phyloP scores from a whole-genome alignment of 495 filamentous ascomycete species.

The Poronia punctata region DNA sequence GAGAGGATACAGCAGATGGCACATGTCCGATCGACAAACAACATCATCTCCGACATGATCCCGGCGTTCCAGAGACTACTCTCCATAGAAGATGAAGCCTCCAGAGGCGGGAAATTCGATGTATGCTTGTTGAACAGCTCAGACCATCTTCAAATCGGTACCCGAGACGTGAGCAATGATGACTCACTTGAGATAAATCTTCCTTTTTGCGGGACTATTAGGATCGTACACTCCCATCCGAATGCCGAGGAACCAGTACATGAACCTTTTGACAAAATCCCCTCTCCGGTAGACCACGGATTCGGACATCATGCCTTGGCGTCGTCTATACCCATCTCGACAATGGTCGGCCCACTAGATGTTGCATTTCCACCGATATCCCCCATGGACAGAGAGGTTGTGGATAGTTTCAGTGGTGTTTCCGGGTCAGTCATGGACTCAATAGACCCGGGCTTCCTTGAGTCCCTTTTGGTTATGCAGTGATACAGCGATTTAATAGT shows the following conservation, averaged over 20 bases:
- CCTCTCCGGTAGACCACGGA: too few relatives aligned
- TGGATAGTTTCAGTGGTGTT: neutral
- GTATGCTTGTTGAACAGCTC: neutral
- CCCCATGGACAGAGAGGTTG: neutral
- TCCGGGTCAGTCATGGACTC: too few relatives aligned
- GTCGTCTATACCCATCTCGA: too few relatives aligned
- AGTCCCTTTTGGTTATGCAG: neutral
- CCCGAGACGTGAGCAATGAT: neutral
- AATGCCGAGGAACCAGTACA: too few relatives aligned
- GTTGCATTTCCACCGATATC: too few relatives aligned
- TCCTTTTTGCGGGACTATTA: slow-evolving; percentile 14
- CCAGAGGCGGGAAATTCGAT: slow-evolving; percentile 1
- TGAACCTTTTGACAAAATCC: too few relatives aligned
- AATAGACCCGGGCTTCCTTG: neutral
- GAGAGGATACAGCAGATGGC: slow-evolving; percentile 29
- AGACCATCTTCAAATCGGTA: neutral
- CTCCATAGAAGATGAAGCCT: slow-evolving; percentile 15
- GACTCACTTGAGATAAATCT: slow-evolving; percentile 7
- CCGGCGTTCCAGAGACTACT: slow-evolving; percentile 11
- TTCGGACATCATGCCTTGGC: too few relatives aligned
- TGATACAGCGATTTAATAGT: neutral
- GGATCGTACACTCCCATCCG: too few relatives aligned
- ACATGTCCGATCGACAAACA: neutral
- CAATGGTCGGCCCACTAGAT: too few relatives aligned
- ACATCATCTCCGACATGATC: neutral